Conservation (phyloP, 2,329 filamentous ascomycete species). For the Cadophora sp. region DNA sequence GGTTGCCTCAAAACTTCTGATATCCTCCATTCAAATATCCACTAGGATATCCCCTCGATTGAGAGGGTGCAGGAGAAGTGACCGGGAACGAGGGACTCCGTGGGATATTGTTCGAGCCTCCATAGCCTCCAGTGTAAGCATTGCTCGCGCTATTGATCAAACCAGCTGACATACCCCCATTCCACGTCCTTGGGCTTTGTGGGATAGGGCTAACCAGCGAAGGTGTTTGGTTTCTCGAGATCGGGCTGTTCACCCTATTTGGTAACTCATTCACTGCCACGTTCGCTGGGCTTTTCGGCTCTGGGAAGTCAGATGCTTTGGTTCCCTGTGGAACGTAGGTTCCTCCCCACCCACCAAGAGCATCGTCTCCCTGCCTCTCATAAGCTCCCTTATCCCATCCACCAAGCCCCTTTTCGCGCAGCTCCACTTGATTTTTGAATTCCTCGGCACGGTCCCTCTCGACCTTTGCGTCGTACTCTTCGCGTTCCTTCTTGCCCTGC, state of each 20-base stretch:
- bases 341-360: slow-evolving; percentile 40
- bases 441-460: slow-evolving; percentile 43
- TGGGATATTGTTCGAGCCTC: slow-evolving; percentile 24
- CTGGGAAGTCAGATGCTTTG: slow-evolving; percentile 20
- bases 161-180: slow-evolving; percentile 33
- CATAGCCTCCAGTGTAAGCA: slow-evolving; percentile 32
- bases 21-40: slow-evolving; percentile 25
- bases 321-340: slow-evolving; percentile 28
- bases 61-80: slow-evolving; percentile 14
- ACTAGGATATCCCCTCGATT: slow-evolving; percentile 24
- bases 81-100: slow-evolving; percentile 29
- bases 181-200: slow-evolving; percentile 32
- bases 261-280: slow-evolving; percentile 28
- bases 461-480: slow-evolving; percentile 43
- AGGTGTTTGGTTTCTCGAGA: slow-evolving; percentile 21
- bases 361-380: slow-evolving; percentile 40
- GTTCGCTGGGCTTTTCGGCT: slow-evolving; percentile 25
- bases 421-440: slow-evolving; percentile 40
- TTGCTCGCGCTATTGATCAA: slow-evolving; percentile 32
- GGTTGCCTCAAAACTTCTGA: slow-evolving; percentile 20
- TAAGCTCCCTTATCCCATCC: slow-evolving; percentile 38
- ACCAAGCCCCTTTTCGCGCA: slow-evolving; percentile 42
- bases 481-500: slow-evolving; percentile 58
- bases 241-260: slow-evolving; percentile 24
- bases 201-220: slow-evolving; percentile 27